phyloP scores from a whole-genome alignment of 1,284 basidiomycete genomes.

The Fistulina hepatica region DNA sequence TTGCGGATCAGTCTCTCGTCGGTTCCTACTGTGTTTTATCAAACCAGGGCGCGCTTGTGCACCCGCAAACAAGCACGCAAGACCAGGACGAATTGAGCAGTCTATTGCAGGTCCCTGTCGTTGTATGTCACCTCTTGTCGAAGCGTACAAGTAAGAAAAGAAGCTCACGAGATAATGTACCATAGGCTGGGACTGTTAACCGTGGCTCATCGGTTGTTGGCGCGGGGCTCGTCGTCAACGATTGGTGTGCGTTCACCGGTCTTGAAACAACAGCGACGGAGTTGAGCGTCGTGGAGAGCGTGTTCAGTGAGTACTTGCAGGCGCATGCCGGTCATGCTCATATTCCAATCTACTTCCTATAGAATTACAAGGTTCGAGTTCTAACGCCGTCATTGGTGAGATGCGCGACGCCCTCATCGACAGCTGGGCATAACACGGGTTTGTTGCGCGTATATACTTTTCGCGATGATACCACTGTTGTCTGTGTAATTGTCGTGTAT shows the following conservation, averaged over 20 bases:
- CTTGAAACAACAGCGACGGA: slow-evolving; percentile 97
- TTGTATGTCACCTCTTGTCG: slow-evolving; percentile 44
- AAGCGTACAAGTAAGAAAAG: neutral
- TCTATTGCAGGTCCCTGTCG: slow-evolving; percentile 88
- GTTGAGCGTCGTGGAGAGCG: slow-evolving; percentile 94
- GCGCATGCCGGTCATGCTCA: slow-evolving; percentile 6
- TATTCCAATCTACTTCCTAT: slow-evolving; percentile 7
- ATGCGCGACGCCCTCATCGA: slow-evolving; percentile 93
- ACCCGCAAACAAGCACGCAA: slow-evolving; percentile 93
- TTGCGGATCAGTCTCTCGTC: slow-evolving; percentile 95
- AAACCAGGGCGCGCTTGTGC: slow-evolving; percentile 95
- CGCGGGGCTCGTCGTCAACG: slow-evolving; percentile 95
- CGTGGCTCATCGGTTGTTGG: slow-evolving; percentile 97
- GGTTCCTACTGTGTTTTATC: slow-evolving; percentile 92
- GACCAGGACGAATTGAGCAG: slow-evolving; percentile 97
- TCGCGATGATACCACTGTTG: no score
- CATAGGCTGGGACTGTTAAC: slow-evolving; percentile 92
- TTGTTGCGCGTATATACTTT: no score
- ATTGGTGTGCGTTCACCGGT: slow-evolving; percentile 97
- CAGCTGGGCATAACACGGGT: slow-evolving; percentile 76
- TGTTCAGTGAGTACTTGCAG: slow-evolving; percentile 67
- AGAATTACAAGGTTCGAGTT: slow-evolving; percentile 86
- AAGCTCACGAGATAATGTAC: slow-evolving; percentile 4
- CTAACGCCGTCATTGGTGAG: slow-evolving; percentile 81
- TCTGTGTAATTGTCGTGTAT: no score